These are phyloP conservation scores for Galerina marginata DNA, from an alignment of 768 basidiomycete species.

Conservation along the genomic window DNA sequence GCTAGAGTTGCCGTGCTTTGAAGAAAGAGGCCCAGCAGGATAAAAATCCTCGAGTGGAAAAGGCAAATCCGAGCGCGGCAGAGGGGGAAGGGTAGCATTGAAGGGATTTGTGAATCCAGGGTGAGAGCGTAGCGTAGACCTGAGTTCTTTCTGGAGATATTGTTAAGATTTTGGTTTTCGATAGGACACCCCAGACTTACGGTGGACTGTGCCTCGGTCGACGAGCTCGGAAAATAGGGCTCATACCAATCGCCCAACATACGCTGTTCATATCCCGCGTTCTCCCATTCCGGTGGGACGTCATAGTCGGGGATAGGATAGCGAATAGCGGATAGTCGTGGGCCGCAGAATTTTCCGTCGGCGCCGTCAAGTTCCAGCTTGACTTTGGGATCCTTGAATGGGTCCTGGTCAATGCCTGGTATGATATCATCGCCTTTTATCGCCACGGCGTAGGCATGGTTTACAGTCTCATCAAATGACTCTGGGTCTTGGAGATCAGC, in stretches of 20 bases:
- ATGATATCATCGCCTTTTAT: background rate
- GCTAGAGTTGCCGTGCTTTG: too few species aligned
- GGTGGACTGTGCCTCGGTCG: background rate
- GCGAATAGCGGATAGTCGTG: background rate
- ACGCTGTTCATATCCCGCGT: background rate
- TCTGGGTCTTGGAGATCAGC: background rate
- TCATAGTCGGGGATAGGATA: background rate
- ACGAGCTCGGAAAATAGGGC: background rate
- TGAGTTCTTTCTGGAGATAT: too few species aligned
- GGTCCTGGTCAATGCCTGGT: background rate
- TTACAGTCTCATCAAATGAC: slow-evolving; percentile 9
- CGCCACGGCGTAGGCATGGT: background rate
- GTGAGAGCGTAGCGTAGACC: too few species aligned
- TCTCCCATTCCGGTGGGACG: slow-evolving; percentile 4
- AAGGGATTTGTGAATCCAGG: background rate
- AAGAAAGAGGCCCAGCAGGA: too few species aligned
- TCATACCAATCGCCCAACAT: background rate
- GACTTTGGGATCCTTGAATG: background rate
- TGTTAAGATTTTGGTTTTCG: too few species aligned
- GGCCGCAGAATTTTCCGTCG: background rate
- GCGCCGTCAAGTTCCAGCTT: background rate
- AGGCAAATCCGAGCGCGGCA: background rate
- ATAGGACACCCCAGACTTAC: background rate
- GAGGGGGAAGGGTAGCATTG: background rate
- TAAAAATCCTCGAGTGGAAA: background rate